Percentiles rank a stretch among this genome's conserved stretches.
Conservation (phyloP, 768 basidiomycete species). For the Neoboletus subvelutipes region DNA sequence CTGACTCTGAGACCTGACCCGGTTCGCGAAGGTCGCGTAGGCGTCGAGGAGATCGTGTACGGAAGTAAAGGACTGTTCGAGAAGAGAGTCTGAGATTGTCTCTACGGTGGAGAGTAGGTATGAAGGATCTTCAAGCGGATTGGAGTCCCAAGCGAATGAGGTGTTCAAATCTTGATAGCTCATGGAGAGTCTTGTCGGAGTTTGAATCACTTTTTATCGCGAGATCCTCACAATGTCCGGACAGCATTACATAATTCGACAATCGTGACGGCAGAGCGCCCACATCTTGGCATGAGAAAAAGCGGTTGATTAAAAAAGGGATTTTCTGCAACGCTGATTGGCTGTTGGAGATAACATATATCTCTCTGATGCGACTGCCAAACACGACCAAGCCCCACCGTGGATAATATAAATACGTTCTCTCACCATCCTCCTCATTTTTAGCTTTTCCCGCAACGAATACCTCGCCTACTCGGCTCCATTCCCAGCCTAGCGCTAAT, state of each 20-base stretch:
- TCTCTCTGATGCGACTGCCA: too few relatives aligned
- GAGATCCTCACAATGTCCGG: too few relatives aligned
- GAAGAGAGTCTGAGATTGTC: conserved; percentile 47
- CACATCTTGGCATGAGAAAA: too few relatives aligned
- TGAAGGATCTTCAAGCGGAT: conserved; percentile 13
- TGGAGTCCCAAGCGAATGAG: background rate
- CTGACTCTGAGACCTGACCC: conserved; percentile 34
- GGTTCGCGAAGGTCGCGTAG: conserved; percentile 50
- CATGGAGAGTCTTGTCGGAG: background rate
- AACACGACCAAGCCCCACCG: conserved; percentile 26
- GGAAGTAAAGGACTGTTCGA: conserved; percentile 39
- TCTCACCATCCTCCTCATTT: background rate
- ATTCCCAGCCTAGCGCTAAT: conserved; percentile 2
- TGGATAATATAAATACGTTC: conserved; percentile 18
- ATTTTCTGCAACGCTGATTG: too few relatives aligned
- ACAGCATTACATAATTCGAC: too few relatives aligned
- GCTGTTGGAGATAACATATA: too few relatives aligned
- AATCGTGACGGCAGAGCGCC: background rate
- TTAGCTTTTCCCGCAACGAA: background rate
- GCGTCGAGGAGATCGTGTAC: conserved; percentile 61
- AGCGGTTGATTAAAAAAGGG: too few relatives aligned
- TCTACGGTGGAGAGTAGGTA: conserved; percentile 44
- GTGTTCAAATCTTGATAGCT: background rate
- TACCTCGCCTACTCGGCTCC: background rate
- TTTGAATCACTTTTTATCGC: too few relatives aligned